These are phyloP conservation scores for Polytrichum commune DNA, from an alignment of 225 moss, liverwort and hornwort species.

Conservation along the genomic window DNA sequence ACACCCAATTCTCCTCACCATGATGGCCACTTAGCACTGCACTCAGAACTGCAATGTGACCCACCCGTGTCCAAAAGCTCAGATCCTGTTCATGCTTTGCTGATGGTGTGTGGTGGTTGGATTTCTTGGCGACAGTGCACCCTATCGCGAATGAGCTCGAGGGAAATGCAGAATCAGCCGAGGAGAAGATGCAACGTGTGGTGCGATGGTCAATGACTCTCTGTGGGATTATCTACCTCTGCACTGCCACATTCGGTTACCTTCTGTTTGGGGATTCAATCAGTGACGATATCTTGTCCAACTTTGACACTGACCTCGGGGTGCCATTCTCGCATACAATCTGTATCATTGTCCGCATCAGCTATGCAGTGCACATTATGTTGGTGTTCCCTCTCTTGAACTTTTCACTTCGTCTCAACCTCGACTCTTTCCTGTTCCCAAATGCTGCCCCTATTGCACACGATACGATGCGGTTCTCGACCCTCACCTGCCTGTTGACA, in stretches of 20 bases:
- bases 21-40: no score
- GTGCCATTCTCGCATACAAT: constrained; percentile 65
- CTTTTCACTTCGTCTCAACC: constrained; percentile 91
- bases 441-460: constrained; percentile 57
- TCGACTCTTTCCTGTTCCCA: constrained; percentile 75
- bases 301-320: constrained; percentile 75
- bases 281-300: constrained; percentile 71
- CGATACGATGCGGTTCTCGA: constrained; percentile 53
- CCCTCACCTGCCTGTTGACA: constrained; percentile 61
- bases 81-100: not conserved
- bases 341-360: constrained; percentile 58
- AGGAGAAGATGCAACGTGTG: constrained; percentile 53
- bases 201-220: constrained; percentile 59
- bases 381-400: constrained; percentile 90
- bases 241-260: constrained; percentile 85
- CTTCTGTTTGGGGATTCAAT: constrained; percentile 82
- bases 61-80: no score
- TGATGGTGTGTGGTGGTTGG: not conserved
- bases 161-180: constrained; percentile 32
- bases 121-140: constrained; percentile 50
- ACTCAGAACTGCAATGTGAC: no score
- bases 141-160: constrained; percentile 90
- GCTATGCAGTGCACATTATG: constrained; percentile 93
- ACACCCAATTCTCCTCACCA: no score
- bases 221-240: constrained; percentile 69